A percentile compares a stretch with the other conserved stretches of the same genome.
phyloP scores from a whole-genome alignment of 768 basidiomycete genomes.

The Calvatia gigantea region DNA sequence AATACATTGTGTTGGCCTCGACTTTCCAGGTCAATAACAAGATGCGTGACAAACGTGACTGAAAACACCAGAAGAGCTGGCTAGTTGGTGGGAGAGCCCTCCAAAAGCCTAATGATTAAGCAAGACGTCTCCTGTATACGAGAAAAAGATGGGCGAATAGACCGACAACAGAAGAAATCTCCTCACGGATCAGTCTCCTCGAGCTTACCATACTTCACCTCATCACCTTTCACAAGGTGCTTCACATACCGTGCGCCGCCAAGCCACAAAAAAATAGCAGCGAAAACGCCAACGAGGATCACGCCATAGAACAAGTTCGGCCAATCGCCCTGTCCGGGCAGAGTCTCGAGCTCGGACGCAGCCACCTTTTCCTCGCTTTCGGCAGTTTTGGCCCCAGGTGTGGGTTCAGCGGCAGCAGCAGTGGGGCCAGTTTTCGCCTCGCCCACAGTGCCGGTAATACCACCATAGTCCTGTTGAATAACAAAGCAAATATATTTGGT shows the following conservation, averaged over 20 bases:
- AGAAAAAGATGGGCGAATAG: background rate
- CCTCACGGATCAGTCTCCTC: conserved; percentile 33
- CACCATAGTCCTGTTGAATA: conserved; percentile 10
- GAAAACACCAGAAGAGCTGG: no score
- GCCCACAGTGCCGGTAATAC: background rate
- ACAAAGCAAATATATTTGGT: conserved; percentile 38
- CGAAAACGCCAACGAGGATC: conserved; percentile 42
- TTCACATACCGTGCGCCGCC: conserved; percentile 48
- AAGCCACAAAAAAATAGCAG: conserved; percentile 44
- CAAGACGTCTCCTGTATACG: background rate
- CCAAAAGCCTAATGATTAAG: background rate
- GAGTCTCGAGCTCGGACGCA: conserved; percentile 1
- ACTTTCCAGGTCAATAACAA: no score
- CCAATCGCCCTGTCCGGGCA: conserved; percentile 17
- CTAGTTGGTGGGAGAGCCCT: no score
- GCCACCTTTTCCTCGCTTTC: background rate
- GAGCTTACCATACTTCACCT: conserved; percentile 42
- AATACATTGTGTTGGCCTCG: no score
- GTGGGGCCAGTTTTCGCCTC: conserved; percentile 4
- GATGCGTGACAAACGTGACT: no score
- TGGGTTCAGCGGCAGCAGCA: conserved; percentile 5
- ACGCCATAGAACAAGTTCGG: conserved; percentile 32
- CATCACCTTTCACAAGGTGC: conserved; percentile 33
- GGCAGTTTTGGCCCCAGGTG: background rate
- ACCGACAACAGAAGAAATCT: background rate